Percentiles rank a stretch among this genome's conserved stretches.
These are phyloP conservation scores for Trametes cingulata DNA, from an alignment of 768 basidiomycete genomes.

Conservation along the genomic window DNA sequence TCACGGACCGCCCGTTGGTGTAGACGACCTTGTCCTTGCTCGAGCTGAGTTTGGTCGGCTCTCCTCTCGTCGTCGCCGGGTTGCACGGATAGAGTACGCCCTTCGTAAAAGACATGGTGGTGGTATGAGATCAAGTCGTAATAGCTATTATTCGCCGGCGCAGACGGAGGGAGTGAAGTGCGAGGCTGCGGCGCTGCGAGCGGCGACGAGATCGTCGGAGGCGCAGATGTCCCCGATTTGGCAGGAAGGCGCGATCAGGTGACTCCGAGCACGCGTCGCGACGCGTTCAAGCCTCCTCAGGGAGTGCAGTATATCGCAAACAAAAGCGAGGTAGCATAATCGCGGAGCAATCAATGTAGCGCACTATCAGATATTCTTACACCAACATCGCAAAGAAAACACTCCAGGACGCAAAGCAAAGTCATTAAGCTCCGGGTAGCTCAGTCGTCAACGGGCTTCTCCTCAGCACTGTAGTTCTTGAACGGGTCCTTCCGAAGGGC, in stretches of 20 bases:
- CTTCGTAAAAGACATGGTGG: slow-evolving; percentile 51
- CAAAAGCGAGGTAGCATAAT: not conserved
- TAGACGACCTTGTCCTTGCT: slow-evolving; percentile 84
- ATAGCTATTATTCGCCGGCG: not conserved
- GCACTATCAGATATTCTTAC: not conserved
- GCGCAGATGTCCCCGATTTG: slow-evolving; percentile 23
- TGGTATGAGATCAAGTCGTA: not conserved
- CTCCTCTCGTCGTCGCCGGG: slow-evolving; percentile 66
- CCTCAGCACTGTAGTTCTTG: slow-evolving; percentile 61
- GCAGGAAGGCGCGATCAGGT: slow-evolving; percentile 18
- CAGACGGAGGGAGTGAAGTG: not conserved
- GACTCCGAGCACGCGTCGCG: slow-evolving; percentile 11
- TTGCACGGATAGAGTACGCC: slow-evolving; percentile 63
- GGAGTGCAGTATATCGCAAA: too few relatives aligned
- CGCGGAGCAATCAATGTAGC: too few relatives aligned
- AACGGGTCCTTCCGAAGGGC: slow-evolving; percentile 77
- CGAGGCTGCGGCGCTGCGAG: not conserved
- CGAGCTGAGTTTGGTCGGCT: slow-evolving; percentile 70
- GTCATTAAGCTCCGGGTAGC: not conserved
- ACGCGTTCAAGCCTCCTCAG: not conserved
- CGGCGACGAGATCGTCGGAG: slow-evolving; percentile 8
- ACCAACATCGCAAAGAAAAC: not conserved
- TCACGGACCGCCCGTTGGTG: slow-evolving; percentile 78
- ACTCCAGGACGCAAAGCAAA: not conserved
- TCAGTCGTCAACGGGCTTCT: slow-evolving; percentile 22